Percentiles rank a stretch among this genome's conserved stretches.
Conservation (phyloP, 768 basidiomycete genomes). For the Tricholoma bakamatsutake region DNA sequence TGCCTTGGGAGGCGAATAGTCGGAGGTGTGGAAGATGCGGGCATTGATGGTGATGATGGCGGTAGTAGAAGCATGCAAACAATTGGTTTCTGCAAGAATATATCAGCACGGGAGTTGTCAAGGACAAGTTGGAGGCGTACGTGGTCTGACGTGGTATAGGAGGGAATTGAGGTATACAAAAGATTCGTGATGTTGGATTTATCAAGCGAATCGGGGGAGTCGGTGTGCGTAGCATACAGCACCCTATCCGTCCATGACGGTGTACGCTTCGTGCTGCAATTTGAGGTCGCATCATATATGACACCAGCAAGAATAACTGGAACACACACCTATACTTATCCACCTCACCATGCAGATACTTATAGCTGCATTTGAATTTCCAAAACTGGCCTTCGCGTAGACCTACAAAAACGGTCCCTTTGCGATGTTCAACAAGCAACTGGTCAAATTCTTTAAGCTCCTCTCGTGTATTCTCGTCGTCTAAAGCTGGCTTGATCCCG, state of each 20-base stretch:
- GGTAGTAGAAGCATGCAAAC: conserved; percentile 61
- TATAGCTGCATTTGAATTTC: conserved; percentile 89
- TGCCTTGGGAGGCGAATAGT: conserved; percentile 42
- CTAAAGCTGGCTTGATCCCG: conserved; percentile 36
- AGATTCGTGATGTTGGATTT: conserved; percentile 55
- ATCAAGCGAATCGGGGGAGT: conserved; percentile 47
- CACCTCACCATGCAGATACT: conserved; percentile 75
- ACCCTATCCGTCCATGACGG: conserved; percentile 95
- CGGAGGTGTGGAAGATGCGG: conserved; percentile 30
- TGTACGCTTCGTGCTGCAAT: conserved; percentile 53
- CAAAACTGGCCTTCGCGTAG: conserved; percentile 85
- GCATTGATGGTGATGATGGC: conserved; percentile 31
- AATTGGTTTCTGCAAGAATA: conserved; percentile 69
- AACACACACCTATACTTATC: conserved; percentile 69
- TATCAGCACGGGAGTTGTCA: neutral
- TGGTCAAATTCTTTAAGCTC: conserved; percentile 70
- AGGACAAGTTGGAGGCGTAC: conserved; percentile 31
- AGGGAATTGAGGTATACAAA: conserved; percentile 74
- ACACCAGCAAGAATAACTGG: neutral
- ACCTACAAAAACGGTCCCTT: conserved; percentile 62
- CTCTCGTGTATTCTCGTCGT: conserved; percentile 48
- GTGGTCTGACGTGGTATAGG: conserved; percentile 89
- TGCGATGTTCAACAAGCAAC: conserved; percentile 54
- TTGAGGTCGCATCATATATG: conserved; percentile 1
- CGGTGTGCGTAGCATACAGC: conserved; percentile 73